Percentiles rank a stretch among this genome's conserved stretches.
phyloP scores from a whole-genome alignment of 352 stramenopile species.

The Pythium brassicae region DNA sequence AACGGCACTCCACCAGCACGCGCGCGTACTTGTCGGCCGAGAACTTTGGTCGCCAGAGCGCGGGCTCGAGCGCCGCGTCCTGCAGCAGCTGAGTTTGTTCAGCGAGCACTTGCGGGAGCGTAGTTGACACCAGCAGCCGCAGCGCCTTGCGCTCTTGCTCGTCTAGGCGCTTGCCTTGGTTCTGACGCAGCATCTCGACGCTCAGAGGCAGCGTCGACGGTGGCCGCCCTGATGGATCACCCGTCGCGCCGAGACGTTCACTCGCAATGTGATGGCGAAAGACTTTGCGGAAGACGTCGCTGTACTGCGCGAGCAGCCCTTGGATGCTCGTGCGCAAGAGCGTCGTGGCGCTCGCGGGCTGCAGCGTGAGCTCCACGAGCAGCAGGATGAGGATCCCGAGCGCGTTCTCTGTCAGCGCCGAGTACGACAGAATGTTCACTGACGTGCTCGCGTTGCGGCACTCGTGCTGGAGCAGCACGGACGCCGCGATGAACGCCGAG shows the following conservation, averaged over 20 bases:
- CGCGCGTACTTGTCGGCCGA: slow-evolving; percentile 70
- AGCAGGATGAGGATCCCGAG: slow-evolving; percentile 77
- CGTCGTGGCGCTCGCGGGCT: slow-evolving; percentile 57
- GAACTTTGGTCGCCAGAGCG: slow-evolving; percentile 65
- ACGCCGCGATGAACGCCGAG: slow-evolving; percentile 47
- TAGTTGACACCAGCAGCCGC: too few species aligned
- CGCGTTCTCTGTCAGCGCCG: slow-evolving; percentile 67
- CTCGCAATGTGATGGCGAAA: slow-evolving; percentile 66
- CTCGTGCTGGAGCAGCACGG: slow-evolving; percentile 47
- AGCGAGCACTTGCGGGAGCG: too few species aligned
- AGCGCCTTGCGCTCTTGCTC: slow-evolving; percentile 35
- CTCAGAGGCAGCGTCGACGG: too few species aligned
- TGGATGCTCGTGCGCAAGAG: slow-evolving; percentile 73
- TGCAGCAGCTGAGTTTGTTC: slow-evolving; percentile 28
- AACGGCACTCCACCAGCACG: slow-evolving; percentile 24
- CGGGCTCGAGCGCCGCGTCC: slow-evolving; percentile 58
- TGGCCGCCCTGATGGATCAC: too few species aligned
- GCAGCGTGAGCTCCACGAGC: slow-evolving; percentile 58
- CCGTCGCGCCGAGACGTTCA: slow-evolving; percentile 9
- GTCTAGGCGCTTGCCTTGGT: slow-evolving; percentile 25
- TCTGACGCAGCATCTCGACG: too few species aligned
- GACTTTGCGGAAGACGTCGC: slow-evolving; percentile 56
- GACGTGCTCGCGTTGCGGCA: too few species aligned
- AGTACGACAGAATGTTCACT: slow-evolving; percentile 37
- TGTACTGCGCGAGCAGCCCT: slow-evolving; percentile 52